Conservation (phyloP, 176 grass and related monocot genomes). For the Chrysopogon serrulatus region DNA sequence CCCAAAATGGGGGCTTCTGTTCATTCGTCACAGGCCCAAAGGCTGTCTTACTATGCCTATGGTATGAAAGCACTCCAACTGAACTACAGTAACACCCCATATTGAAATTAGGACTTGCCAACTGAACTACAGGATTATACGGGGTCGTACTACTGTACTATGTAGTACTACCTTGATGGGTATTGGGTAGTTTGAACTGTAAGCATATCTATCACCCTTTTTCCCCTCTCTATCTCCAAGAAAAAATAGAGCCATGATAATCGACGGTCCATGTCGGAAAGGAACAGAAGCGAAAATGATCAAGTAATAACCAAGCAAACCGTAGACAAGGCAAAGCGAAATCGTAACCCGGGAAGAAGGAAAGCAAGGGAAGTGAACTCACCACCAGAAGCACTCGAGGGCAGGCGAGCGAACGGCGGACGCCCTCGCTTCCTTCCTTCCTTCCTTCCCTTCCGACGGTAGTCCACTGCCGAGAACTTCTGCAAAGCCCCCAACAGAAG, state of each 20-base stretch:
- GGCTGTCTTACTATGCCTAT: not conserved
- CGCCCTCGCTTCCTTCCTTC: not conserved
- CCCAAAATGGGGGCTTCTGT: conserved; percentile 5
- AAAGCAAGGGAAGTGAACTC: not conserved
- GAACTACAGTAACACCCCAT: conserved; percentile 2
- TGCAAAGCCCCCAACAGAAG: not conserved
- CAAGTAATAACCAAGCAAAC: not conserved
- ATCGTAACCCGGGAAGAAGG: not conserved
- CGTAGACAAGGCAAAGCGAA: not conserved
- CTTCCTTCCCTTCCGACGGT: not conserved
- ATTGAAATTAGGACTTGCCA: not conserved
- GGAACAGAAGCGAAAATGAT: not conserved
- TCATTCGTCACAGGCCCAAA: not conserved
- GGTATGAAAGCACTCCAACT: conserved; percentile 26
- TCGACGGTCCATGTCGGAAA: not conserved
- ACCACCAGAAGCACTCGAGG: not conserved
- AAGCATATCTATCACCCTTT: not conserved
- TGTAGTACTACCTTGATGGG: not conserved
- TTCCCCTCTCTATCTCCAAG: not conserved
- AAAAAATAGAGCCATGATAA: not conserved
- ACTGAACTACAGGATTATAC: not conserved
- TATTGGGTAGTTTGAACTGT: not conserved
- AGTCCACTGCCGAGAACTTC: not conserved
- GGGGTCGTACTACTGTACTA: too few species aligned
- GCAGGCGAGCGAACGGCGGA: not conserved